Conservation (phyloP, 106 monocot species). For the Iris macrosiphon region DNA sequence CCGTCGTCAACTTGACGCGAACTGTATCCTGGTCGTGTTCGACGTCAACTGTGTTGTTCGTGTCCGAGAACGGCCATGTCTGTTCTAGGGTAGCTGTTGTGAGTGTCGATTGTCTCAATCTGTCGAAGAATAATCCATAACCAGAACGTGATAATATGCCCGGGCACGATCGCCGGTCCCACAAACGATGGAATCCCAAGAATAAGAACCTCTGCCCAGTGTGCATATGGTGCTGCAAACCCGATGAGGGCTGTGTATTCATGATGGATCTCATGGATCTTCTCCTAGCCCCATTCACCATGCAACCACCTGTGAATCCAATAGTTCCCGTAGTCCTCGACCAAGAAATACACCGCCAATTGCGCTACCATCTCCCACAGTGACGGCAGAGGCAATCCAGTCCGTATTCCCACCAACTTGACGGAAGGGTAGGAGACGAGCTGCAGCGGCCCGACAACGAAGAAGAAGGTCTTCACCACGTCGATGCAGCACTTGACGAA, state of each 20-base stretch:
- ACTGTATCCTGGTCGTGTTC: no score
- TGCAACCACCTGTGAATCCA: constrained; percentile 83
- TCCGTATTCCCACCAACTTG: constrained; percentile 84
- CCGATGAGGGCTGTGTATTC: constrained; percentile 90
- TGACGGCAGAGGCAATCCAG: constrained; percentile 67
- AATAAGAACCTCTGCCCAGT: constrained; percentile 82
- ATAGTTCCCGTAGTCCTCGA: constrained; percentile 91
- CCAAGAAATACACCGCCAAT: constrained; percentile 66
- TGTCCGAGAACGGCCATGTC: no score
- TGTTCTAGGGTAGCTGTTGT: constrained; percentile 94
- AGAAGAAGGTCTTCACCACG: constrained; percentile 48
- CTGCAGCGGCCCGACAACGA: constrained; percentile 71
- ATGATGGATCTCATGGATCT: constrained; percentile 83
- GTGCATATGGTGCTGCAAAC: constrained; percentile 89
- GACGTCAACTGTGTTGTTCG: no score
- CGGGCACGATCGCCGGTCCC: constrained; percentile 71
- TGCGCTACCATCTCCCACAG: constrained; percentile 56
- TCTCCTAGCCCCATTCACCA: constrained; percentile 78
- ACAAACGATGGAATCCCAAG: constrained; percentile 83
- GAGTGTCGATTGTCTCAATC: constrained; percentile 83
- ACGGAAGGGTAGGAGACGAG: constrained; percentile 62
- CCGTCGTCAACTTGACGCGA: no score
- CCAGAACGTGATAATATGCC: constrained; percentile 92
- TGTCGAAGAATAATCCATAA: constrained; percentile 80
- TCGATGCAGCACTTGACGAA: constrained; percentile 61